Conservation (phyloP, 2,329 filamentous ascomycete species). For the Oidium heveae region DNA sequence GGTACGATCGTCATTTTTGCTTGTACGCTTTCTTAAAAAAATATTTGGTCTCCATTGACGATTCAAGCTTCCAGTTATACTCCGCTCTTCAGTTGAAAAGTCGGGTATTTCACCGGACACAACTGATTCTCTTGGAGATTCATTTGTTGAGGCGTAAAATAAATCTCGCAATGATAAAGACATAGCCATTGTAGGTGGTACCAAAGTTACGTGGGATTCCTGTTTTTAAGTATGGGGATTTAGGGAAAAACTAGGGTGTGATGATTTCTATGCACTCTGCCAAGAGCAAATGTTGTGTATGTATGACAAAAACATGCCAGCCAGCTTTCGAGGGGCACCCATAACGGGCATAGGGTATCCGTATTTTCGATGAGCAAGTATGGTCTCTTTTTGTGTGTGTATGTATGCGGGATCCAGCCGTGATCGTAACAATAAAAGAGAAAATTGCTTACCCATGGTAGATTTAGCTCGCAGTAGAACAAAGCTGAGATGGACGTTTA, state of each 20-base stretch:
- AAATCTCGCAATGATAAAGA: not conserved
- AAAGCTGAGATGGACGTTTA: too few relatives aligned
- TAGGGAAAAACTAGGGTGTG: not conserved
- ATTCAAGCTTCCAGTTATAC: not conserved
- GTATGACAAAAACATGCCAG: not conserved
- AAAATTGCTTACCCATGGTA: too few relatives aligned
- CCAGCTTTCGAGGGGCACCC: too few relatives aligned
- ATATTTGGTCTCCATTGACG: not conserved
- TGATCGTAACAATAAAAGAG: too few relatives aligned
- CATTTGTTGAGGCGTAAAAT: not conserved
- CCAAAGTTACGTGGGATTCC: not conserved
- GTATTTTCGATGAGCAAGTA: too few relatives aligned
- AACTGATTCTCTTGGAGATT: not conserved
- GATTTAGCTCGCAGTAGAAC: too few relatives aligned
- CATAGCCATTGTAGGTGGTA: not conserved
- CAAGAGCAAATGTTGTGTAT: not conserved
- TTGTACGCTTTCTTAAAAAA: not conserved
- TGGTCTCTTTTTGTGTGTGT: too few relatives aligned
- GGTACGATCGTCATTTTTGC: not conserved
- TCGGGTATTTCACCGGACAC: not conserved
- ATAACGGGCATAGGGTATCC: too few relatives aligned
- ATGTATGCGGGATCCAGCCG: too few relatives aligned
- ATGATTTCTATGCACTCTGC: not conserved
- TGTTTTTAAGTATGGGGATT: not conserved
- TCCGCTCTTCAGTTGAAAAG: not conserved